Evolutionary conservation across 2,329 filamentous ascomycete genomes (phyloP).

Genomic region (Didymella keratinophila): DNA sequence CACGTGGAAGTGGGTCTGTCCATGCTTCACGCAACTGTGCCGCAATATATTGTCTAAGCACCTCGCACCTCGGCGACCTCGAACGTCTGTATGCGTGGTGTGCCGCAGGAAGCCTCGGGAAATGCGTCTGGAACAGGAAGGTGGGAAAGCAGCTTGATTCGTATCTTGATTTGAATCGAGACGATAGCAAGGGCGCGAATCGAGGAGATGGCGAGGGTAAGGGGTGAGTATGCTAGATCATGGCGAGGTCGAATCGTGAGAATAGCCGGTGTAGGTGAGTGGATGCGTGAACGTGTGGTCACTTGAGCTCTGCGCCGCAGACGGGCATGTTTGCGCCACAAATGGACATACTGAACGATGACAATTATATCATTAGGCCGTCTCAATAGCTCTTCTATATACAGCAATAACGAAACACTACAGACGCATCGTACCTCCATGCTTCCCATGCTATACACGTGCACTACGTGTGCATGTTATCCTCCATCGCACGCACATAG

Average conservation of each 20-base stretch:
- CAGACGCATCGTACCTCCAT: constrained; percentile 7
- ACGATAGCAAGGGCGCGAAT: neutral
- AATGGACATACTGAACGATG: neutral
- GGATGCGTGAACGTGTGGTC: neutral
- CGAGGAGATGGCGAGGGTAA: neutral
- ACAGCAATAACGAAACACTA: constrained; percentile 8
- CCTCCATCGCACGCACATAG: constrained; percentile 1
- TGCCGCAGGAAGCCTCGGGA: neutral
- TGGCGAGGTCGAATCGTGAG: neutral
- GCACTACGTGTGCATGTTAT: constrained; percentile 1
- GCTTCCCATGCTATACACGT: neutral
- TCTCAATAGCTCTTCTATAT: constrained; percentile 11
- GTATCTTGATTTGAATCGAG: neutral
- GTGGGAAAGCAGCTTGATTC: neutral
- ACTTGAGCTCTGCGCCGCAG: neutral
- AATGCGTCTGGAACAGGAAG: neutral
- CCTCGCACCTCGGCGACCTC: neutral
- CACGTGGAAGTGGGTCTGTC: constrained; percentile 3
- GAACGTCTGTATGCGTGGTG: neutral
- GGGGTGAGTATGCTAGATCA: neutral
- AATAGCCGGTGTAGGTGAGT: neutral
- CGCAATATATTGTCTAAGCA: neutral
- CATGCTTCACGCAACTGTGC: neutral
- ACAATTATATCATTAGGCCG: constrained; percentile 14
- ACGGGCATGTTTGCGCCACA: no score